Base-by-base conservation (phyloP, 75 land plant genomes). In the Cunninghamia lanceolata region DNA sequence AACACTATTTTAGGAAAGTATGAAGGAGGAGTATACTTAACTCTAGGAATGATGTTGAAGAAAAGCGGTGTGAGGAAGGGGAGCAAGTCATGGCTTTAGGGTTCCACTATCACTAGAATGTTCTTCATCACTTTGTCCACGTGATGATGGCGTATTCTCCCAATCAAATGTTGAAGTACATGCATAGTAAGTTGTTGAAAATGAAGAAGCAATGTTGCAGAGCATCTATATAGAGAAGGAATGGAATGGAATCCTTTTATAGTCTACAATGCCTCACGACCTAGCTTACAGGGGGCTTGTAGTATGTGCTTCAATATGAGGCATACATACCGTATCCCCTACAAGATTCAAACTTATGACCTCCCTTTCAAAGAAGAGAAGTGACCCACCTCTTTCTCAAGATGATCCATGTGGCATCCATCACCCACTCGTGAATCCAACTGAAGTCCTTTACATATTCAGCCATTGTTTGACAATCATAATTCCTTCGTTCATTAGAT, bases 161-260 rank as follows among this genome's bases (percentile, higher is more conserved):
- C 79, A 95, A 92, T 16, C 92, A 89, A 19, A 88, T 50, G 3
- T 96, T 93, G 82, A 91, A 91, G 82, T 90, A 91, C 87, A 93
- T 92, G 46, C 88, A 84, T 25, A 94, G 85, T 0, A 94, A 89
- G 46, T 93, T 91, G 89, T 87, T 83, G 71, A 93, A 94, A 32
- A 91, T 87, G 38, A 94, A 91, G 50, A 92, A 92, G 25, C 94
- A 9, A 85, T 88, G 71, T 88, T 89, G 10, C 70, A 76, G 40
- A 89, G 89, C 28, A 92, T 90, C 82, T 66, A 52, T 78, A 97
- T 94, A 9, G 76, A 42, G 2, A 87, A n/a, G n/a, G n/a, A n/a
- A n/a, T n/a, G n/a, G n/a, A n/a, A n/a, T n/a, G n/a, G n/a, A n/a
- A n/a, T n/a, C n/a, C n/a, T n/a, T n/a, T n/a, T n/a, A n/a, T n/a